These are phyloP conservation scores for Hypoxylon sp. DNA, from an alignment of 2,329 filamentous ascomycete genomes.

Conservation along the genomic window DNA sequence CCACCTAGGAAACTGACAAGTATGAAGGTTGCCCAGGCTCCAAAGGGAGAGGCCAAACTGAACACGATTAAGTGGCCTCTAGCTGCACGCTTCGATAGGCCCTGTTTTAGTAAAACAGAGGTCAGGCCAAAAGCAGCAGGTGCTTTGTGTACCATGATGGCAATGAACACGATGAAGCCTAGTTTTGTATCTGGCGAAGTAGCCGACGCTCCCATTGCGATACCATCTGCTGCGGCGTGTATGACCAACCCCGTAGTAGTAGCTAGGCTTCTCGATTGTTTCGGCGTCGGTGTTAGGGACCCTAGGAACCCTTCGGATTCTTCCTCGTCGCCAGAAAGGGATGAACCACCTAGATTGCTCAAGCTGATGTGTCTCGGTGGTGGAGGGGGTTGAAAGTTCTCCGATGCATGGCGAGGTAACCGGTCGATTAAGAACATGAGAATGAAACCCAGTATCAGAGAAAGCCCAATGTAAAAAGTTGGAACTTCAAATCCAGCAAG, in stretches of 20 bases:
- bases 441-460: constrained; percentile 89
- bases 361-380: constrained; percentile 88
- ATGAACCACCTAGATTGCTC: constrained; percentile 77
- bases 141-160: constrained; percentile 98
- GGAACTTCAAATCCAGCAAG: constrained; percentile 67
- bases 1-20: constrained; percentile 81
- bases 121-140: constrained; percentile 96
- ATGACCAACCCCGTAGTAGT: constrained; percentile 96
- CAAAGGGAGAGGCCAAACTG: constrained; percentile 88
- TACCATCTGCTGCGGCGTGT: constrained; percentile 93
- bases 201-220: constrained; percentile 92
- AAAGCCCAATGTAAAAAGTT: constrained; percentile 85
- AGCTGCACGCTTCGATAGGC: constrained; percentile 87
- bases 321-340: constrained; percentile 65
- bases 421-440: constrained; percentile 98
- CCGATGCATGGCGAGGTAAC: constrained; percentile 79
- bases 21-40: constrained; percentile 86
- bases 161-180: constrained; percentile 92
- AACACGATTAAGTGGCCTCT: constrained; percentile 90
- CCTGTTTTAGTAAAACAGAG: constrained; percentile 90
- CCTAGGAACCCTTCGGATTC: constrained; percentile 72
- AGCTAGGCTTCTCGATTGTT: constrained; percentile 76
- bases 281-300: constrained; percentile 70
- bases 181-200: constrained; percentile 80
- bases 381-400: constrained; percentile 74